These are phyloP conservation scores for Sordariomycetes sp. DNA, from an alignment of 2,329 filamentous ascomycete species.

Conservation along the genomic window DNA sequence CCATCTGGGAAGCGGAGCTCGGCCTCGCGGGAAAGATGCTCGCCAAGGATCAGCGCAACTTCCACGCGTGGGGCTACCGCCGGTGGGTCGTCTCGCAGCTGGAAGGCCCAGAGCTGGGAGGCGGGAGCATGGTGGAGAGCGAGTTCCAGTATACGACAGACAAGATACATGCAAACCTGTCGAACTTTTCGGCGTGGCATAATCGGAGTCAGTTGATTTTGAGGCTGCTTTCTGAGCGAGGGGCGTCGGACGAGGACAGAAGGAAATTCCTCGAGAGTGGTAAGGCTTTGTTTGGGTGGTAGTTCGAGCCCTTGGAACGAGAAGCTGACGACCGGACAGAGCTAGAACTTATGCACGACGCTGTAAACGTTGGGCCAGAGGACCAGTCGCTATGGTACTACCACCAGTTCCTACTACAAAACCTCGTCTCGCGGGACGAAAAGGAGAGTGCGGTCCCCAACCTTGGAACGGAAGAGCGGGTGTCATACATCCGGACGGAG, in stretches of 20 bases:
- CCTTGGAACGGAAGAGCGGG: conserved; percentile 49
- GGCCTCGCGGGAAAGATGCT: conserved; percentile 82
- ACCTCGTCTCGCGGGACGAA: conserved; percentile 40
- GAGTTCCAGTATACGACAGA: conserved; percentile 81
- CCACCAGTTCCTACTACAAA: conserved; percentile 75
- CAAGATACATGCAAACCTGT: conserved; percentile 72
- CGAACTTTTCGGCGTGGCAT: conserved; percentile 97
- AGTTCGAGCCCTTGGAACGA: not conserved
- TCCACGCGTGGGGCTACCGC: conserved; percentile 93
- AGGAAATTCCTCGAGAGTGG: conserved; percentile 62
- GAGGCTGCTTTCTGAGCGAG: conserved; percentile 59
- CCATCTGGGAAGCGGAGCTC: conserved; percentile 78
- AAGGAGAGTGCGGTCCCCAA: conserved; percentile 52
- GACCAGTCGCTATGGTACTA: conserved; percentile 98
- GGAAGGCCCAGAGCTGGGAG: conserved; percentile 45
- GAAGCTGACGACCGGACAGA: conserved; percentile 34
- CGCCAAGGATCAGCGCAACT: conserved; percentile 75
- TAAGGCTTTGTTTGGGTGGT: conserved; percentile 19
- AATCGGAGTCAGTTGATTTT: conserved; percentile 77
- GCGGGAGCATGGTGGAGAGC: conserved; percentile 57
- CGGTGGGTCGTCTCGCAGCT: conserved; percentile 67
- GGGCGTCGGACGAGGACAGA: conserved; percentile 51
- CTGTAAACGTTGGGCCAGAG: conserved; percentile 79
- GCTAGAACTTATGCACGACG: conserved; percentile 63
- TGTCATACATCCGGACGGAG: conserved; percentile 57